phyloP scores from a whole-genome alignment of 108 stramenopile genomes.

The Seminavis robusta region DNA sequence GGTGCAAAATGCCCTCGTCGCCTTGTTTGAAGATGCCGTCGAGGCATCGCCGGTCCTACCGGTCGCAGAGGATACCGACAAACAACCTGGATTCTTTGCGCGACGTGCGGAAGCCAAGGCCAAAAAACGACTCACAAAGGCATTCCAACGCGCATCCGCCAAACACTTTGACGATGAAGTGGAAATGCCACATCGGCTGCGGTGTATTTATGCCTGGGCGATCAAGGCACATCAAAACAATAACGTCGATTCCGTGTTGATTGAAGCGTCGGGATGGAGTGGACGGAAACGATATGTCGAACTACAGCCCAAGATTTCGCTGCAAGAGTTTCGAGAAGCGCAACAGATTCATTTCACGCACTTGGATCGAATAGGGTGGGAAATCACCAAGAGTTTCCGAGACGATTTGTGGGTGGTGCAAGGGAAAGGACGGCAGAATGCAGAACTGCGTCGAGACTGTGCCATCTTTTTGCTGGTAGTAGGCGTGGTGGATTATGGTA shows the following conservation, averaged over 20 bases:
- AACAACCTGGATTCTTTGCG: conserved; percentile 6
- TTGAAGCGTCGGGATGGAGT: conserved; percentile 56
- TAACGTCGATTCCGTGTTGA: conserved; percentile 67
- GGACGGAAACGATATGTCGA: conserved; percentile 87
- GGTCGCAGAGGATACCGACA: neutral
- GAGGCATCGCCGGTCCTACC: conserved; percentile 18
- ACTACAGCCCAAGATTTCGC: conserved; percentile 76
- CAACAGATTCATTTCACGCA: conserved; percentile 77
- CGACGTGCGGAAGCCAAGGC: conserved; percentile 40
- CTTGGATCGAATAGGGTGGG: conserved; percentile 71
- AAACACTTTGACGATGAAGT: conserved; percentile 80
- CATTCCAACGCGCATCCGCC: conserved; percentile 46
- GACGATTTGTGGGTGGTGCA: conserved; percentile 82
- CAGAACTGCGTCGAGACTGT: conserved; percentile 59
- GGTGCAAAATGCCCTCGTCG: conserved; percentile 47
- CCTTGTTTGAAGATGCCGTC: conserved; percentile 27
- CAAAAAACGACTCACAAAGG: conserved; percentile 47
- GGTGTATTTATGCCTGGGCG: conserved; percentile 90
- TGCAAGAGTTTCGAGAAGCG: conserved; percentile 73
- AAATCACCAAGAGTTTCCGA: conserved; percentile 69
- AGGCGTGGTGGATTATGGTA: conserved; percentile 58
- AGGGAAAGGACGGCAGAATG: conserved; percentile 71
- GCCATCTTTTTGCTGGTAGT: conserved; percentile 70
- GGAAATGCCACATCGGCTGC: conserved; percentile 80
- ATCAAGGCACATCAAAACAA: conserved; percentile 84